Evolutionary conservation across 2,329 filamentous ascomycete species (phyloP).

Genomic region (Chaetomium olivaceum): DNA sequence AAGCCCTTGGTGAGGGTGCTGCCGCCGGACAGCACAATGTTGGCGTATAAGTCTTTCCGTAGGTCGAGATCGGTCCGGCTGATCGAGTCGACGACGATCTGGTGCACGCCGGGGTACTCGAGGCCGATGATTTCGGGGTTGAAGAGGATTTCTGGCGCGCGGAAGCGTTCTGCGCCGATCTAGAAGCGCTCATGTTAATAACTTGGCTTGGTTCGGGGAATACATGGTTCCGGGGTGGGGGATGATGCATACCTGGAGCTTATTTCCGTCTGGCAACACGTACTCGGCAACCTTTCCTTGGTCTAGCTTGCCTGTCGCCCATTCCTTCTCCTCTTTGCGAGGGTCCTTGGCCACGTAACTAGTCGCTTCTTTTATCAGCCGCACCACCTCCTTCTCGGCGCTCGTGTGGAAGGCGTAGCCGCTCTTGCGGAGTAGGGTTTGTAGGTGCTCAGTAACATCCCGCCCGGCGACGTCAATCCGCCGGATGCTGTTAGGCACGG

Average conservation of each 20-base stretch:
- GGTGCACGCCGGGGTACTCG: constrained; percentile 95
- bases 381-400: constrained; percentile 98
- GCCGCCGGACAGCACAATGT: constrained; percentile 95
- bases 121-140: constrained; percentile 95
- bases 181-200: constrained; percentile 41
- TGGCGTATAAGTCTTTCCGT: constrained; percentile 89
- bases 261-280: constrained; percentile 86
- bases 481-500: constrained; percentile 91
- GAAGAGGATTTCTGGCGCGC: constrained; percentile 95
- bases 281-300: constrained; percentile 83
- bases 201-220: not conserved
- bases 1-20: constrained; percentile 97
- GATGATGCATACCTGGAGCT: constrained; percentile 67
- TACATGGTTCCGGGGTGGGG: not conserved
- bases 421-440: constrained; percentile 84
- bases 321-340: constrained; percentile 94
- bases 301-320: constrained; percentile 76
- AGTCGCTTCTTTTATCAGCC: constrained; percentile 92
- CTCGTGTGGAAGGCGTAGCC: constrained; percentile 96
- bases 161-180: constrained; percentile 91
- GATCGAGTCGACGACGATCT: constrained; percentile 96
- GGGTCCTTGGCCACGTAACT: constrained; percentile 91
- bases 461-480: constrained; percentile 94
- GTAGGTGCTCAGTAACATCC: constrained; percentile 94
- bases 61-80: constrained; percentile 93